Base-by-base conservation (phyloP, 306 rosid species). In the Albizia julibrissin region DNA sequence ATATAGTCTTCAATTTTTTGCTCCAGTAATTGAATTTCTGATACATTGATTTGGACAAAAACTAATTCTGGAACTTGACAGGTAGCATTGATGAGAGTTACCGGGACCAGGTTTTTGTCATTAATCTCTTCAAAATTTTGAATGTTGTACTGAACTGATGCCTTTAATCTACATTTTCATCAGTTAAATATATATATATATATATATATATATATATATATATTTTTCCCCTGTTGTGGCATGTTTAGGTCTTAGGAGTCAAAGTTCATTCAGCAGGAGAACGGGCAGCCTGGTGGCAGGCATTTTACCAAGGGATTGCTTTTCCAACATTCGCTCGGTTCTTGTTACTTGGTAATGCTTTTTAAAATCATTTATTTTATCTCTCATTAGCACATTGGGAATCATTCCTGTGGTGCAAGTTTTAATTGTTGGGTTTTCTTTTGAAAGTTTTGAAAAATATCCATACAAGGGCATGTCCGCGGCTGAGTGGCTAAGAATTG, bases 301-400 rank as follows among this genome's bases (percentile, higher is more conserved):
- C 82, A 3, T 93, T 93, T 84, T 95, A 93, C 75, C 61, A 67
- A 15, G 96, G 97, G 76, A 86, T 88, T 78, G 95, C 91, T 52
- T 95, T 93, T 86, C 89, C 91, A 37, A 80, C 96, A 14, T 71
- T 93, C 8, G 91, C 97, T 76, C 89, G 96, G 62, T 87, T 92
- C 86, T 85, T 95, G 81, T 86, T 93, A 74, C 88, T 75, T 37
- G 98, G 99, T 95, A 88, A 85, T 70, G 46, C 70, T 68, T 74
- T 59, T 77, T 65, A 37, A 56, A 19, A 21, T 44, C 66, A 4
- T 82, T 21, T 78, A 19, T 37, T 68, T 26, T 73, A 6, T 52
- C 61, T 34, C 74, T 31, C 22, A 44, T 18, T 74, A 72, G 21
- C 42, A 22, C 52, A 15, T 77, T 6, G 71, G 56, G 73, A 47